A percentile compares a stretch with the other conserved stretches of the same genome.
phyloP scores from a whole-genome alignment of 2,329 filamentous ascomycete genomes.

The Bipolaris oryzae region DNA sequence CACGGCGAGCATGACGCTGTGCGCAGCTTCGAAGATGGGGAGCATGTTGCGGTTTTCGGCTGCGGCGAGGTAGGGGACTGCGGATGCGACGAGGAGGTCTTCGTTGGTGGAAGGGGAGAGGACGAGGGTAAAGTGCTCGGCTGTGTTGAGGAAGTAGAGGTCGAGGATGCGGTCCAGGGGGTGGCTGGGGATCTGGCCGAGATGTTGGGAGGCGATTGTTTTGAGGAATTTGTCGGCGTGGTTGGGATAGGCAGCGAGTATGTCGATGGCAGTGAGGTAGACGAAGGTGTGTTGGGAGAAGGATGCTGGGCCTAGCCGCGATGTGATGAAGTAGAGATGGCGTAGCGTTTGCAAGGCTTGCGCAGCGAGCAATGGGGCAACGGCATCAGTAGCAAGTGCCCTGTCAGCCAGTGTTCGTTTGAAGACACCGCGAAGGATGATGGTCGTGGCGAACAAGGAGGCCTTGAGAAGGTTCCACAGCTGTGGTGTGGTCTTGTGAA shows the following conservation, averaged over 20 bases:
- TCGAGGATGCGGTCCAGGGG: slow-evolving; percentile 76
- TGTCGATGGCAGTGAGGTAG: slow-evolving; percentile 81
- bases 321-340: slow-evolving; percentile 81
- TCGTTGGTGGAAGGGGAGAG: slow-evolving; percentile 72
- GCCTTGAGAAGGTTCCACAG: slow-evolving; percentile 79
- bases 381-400: slow-evolving; percentile 60
- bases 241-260: slow-evolving; percentile 72
- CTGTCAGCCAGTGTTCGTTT: slow-evolving; percentile 67
- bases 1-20: slow-evolving; percentile 79
- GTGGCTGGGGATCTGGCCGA: slow-evolving; percentile 64
- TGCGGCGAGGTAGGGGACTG: slow-evolving; percentile 73
- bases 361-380: slow-evolving; percentile 69
- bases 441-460: slow-evolving; percentile 75
- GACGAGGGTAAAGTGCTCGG: slow-evolving; percentile 79
- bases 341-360: slow-evolving; percentile 76
- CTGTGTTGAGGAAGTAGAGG: slow-evolving; percentile 84
- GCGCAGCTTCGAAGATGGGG: slow-evolving; percentile 85
- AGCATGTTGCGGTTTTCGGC: slow-evolving; percentile 62
- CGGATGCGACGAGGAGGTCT: slow-evolving; percentile 73
- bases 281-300: slow-evolving; percentile 88
- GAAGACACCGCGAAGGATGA: slow-evolving; percentile 75
- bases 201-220: slow-evolving; percentile 63
- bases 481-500: slow-evolving; percentile 69
- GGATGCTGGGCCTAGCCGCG: slow-evolving; percentile 70
- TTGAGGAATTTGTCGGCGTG: slow-evolving; percentile 71